phyloP scores from a whole-genome alignment of 169 alveolate species.

The Babesia gibsoni region DNA sequence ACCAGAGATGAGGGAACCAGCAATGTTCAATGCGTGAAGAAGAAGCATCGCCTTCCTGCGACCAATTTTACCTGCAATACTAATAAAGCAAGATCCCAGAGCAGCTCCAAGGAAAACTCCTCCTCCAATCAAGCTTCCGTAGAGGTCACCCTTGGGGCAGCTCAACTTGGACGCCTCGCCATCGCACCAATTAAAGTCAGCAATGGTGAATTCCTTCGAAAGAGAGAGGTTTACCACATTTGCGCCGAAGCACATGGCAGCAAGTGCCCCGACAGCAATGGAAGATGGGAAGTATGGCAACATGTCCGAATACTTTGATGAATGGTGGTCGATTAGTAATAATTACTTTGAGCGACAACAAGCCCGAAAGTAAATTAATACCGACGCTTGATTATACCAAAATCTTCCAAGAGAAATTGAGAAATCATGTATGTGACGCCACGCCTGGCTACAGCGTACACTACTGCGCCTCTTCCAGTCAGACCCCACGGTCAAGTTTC shows the following conservation, averaged over 20 bases:
- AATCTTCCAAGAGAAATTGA: no score
- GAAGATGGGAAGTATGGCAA: slow-evolving; percentile 31
- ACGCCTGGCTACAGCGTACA: no score
- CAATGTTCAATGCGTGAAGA: slow-evolving; percentile 52
- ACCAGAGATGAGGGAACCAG: slow-evolving; percentile 62
- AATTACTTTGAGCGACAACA: no score
- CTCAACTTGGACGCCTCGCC: slow-evolving; percentile 7
- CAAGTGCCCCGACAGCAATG: slow-evolving; percentile 59
- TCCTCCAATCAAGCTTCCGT: slow-evolving; percentile 61
- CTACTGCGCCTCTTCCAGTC: no score
- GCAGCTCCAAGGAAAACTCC: slow-evolving; percentile 72
- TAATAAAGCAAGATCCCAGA: slow-evolving; percentile 65
- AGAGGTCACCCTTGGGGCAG: slow-evolving; percentile 22
- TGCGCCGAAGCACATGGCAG: slow-evolving; percentile 69
- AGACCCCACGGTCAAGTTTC: no score
- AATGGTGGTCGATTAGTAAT: no score
- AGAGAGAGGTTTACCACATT: slow-evolving; percentile 65
- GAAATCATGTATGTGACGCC: no score
- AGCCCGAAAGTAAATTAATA: no score
- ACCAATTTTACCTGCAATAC: slow-evolving; percentile 60
- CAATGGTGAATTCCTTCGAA: slow-evolving; percentile 66
- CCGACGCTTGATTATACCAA: no score
- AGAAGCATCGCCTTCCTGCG: slow-evolving; percentile 63
- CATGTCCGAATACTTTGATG: no score
- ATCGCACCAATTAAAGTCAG: slow-evolving; percentile 72